Evolutionary conservation across 2,329 filamentous ascomycete species (phyloP), one percentile per base, ranked within the genome.

Genomic region (Periconia sp.): DNA sequence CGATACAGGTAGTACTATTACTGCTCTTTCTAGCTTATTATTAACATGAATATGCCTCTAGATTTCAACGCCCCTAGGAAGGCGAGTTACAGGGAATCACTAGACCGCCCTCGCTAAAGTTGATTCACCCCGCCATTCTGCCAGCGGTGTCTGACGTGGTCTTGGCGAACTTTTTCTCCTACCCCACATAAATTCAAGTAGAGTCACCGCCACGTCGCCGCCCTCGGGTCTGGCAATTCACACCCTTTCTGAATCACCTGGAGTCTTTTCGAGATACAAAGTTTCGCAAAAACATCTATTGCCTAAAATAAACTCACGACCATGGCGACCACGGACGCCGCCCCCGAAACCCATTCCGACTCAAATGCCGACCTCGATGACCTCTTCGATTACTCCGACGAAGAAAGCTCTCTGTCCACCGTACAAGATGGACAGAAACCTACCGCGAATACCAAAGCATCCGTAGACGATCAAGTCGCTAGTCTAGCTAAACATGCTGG

Each of bases 401-500:
- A 78, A 29, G 78, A 83, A 12, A n/a, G n/a, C n/a, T n/a, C n/a
- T n/a, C n/a, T n/a, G n/a, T n/a, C n/a, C n/a, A n/a, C n/a, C n/a
- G n/a, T n/a, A n/a, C 3, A 86, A 87, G 60, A 83, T 84, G 43
- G 95, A 94, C 89, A 66, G 19, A 71, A 70, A 48, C 89, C 89
- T 5, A 81, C 81, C 1, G 84, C 89, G 32, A 96, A 96, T 70
- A 92, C 89, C 1, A 80, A 82, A 48, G 82, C 89, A 17, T 86
- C 84, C 17, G 80, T 96, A 39, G 90, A 96, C 68, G 92, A 96
- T 63, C 90, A 96, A 59, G 87, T 96, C 39, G 85, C 86, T 4
- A 86, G 85, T n/a, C 79, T 97, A 25, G 84, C 89, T 22, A 87
- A 86, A 56, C 89, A 96, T 75, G 91, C 92, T 1, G 81, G 81